phyloP scores from a whole-genome alignment of 108 stramenopile genomes.

The Skeletonema potamos region DNA sequence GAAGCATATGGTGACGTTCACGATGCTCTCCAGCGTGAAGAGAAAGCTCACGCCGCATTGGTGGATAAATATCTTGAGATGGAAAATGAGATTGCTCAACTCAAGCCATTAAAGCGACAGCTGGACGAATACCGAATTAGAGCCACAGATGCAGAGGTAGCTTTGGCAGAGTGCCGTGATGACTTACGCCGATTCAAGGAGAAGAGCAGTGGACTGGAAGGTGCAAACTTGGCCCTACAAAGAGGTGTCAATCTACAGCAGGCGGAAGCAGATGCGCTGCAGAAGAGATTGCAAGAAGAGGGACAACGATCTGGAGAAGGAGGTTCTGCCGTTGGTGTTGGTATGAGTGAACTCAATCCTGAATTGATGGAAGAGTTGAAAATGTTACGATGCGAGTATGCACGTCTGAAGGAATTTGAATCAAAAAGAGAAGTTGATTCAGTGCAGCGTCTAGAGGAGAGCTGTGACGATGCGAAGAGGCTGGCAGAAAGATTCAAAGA shows the following conservation, averaged over 20 bases:
- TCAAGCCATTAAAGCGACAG: slow-evolving; percentile 71
- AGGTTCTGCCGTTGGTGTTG: slow-evolving; percentile 62
- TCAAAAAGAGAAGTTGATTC: slow-evolving; percentile 70
- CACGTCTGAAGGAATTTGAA: slow-evolving; percentile 72
- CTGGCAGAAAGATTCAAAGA: slow-evolving; percentile 67
- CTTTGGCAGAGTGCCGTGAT: slow-evolving; percentile 68
- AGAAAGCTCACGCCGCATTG: slow-evolving; percentile 75
- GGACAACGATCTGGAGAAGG: slow-evolving; percentile 16
- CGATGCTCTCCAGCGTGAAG: slow-evolving; percentile 70
- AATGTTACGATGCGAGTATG: slow-evolving; percentile 76
- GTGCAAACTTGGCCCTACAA: slow-evolving; percentile 43
- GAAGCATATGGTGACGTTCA: slow-evolving; percentile 67
- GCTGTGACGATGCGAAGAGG: slow-evolving; percentile 62
- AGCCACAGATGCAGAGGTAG: slow-evolving; percentile 74
- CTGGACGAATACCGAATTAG: slow-evolving; percentile 77
- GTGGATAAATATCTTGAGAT: slow-evolving; percentile 73
- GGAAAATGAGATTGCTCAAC: slow-evolving; percentile 63
- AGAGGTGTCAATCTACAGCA: slow-evolving; percentile 51
- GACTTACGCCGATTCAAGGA: slow-evolving; percentile 42
- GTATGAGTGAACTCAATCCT: slow-evolving; percentile 84
- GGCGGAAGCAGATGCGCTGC: slow-evolving; percentile 61
- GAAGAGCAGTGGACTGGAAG: slow-evolving; percentile 45
- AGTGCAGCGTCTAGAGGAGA: slow-evolving; percentile 69
- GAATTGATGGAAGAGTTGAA: slow-evolving; percentile 70
- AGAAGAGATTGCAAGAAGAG: slow-evolving; percentile 52